Base-by-base conservation (phyloP, 176 grass and related monocot genomes). In the Hordeum marinum region DNA sequence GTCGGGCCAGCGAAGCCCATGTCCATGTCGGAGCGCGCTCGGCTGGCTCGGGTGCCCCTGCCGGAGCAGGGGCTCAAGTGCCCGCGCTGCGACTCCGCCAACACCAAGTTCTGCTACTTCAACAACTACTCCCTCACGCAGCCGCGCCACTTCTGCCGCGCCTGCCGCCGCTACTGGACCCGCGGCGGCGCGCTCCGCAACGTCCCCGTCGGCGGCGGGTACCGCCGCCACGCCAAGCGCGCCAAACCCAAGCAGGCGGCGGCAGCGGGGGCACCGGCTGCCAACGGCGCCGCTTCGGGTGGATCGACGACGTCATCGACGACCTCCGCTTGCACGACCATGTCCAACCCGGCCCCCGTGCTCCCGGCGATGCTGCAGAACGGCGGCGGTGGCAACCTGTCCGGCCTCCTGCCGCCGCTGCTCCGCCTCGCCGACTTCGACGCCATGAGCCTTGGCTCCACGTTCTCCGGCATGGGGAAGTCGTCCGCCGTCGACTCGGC, bases 31-130 rank as follows among this genome's bases (percentile, higher is more conserved):
- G 90, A 97, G 64, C 84, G 87, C 9, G 86, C 89, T 27, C 89
- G 91, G 35, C 68, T 93, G 15, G 85, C 94, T 9, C 89, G 90
- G 86, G 78, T 94, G 76, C 94, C 85, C 60, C 86, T 91, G 36
- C 92, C 88, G 69, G 94, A 92, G 86, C 89, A 77, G n/a, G 92
- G 87, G 45, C 90, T 97, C 58, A 94, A 97, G 84, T 97, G 95
- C 84, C 95, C 95, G 0, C 92, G 95, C 65, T 97, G 95, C 84
- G 86, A 97, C 9, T 97, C 92, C 57, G 73, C 90, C 64, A 94
- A 97, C 92, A 97, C 94, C 80, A 97, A 97, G 81, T 97, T 97
- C 85, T 97, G 94, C 82, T 97, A 97, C 88, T 97, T 94, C 92
- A 97, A 97, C 86, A 97, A 97, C 84, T 94, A 97, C 80, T 97